Base-by-base conservation (phyloP, 2,329 filamentous ascomycete species). In the Alternaria brassicae region DNA sequence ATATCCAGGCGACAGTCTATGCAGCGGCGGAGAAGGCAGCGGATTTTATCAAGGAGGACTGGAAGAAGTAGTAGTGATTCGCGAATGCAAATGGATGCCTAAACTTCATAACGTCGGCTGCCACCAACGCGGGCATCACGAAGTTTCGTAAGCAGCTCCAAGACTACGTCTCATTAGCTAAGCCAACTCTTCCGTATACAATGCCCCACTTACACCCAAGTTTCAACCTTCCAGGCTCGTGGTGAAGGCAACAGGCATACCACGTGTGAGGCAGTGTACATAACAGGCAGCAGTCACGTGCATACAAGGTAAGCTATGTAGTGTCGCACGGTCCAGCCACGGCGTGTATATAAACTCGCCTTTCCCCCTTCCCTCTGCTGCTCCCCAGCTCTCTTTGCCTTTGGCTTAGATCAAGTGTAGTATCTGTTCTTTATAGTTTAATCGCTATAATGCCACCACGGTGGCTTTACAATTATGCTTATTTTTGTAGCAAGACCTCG, bases 361-460 rank as follows among this genome's bases (percentile, higher is more conserved):
- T 7, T n/a, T 23, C 28, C 28, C 28, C 19, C 28, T 17, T 34
- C 28, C 44, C 44, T 47, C 12, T 8, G 2, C 5, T 0, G 4
- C 28, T 32, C 17, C 9, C 7, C 17, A 47, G 44, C 44, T 47
- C 19, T n/a, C 44, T 47, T 47, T 47, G 44, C 44, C 28, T 47
- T 15, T 10, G 19, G 44, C 44, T 47, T 4, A 4, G 44, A 47
- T 23, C 28, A 47, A 47, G 44, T 47, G 19, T 47, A 47, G 44
- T 47, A 34, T 47, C 42, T 47, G 27, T 47, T 47, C 42, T 47
- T 47, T 12, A 30, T 45, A 45, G 42, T 30, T 28, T 47, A 47
- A 47, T 32, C 27, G 7, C 42, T 47, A 47, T 47, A 19, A 47
- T 32, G 2, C 27, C 27, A 13, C 42, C 21, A n/a, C 28, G 28